Percentiles rank a stretch among this genome's conserved stretches.
phyloP scores from a whole-genome alignment of 768 basidiomycete genomes.

The Hebeloma cylindrosporum region DNA sequence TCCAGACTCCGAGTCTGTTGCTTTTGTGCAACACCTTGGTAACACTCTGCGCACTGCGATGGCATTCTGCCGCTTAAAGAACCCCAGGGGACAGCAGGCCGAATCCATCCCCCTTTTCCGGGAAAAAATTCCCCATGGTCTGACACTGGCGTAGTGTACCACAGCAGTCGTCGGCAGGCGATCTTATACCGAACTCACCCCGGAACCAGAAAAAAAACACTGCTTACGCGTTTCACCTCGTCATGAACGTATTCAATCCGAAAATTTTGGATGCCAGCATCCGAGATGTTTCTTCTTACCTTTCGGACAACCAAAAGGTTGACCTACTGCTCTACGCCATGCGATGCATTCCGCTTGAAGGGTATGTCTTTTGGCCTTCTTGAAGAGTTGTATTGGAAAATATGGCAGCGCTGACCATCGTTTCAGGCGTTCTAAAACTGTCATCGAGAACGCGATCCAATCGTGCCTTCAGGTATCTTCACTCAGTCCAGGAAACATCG shows the following conservation, averaged over 20 bases:
- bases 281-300: slow-evolving; percentile 58
- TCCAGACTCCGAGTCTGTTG: slow-evolving; percentile 7
- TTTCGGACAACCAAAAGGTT: slow-evolving; percentile 66
- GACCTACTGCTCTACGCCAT: slow-evolving; percentile 79
- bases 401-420: slow-evolving; percentile 1
- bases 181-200: slow-evolving; percentile 17
- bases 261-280: slow-evolving; percentile 77
- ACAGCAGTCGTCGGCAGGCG: slow-evolving; percentile 14
- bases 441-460: slow-evolving; percentile 75
- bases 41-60: slow-evolving; percentile 10
- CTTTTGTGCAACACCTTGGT: slow-evolving; percentile 3
- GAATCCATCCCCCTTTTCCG: slow-evolving; percentile 11
- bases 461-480: slow-evolving; percentile 62
- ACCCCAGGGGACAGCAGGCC: slow-evolving; percentile 7
- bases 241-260: slow-evolving; percentile 70
- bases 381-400: slow-evolving; percentile 11
- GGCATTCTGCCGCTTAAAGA: slow-evolving; percentile 12
- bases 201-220: not conserved
- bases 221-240: not conserved
- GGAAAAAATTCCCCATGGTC: slow-evolving; percentile 9
- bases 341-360: slow-evolving; percentile 72
- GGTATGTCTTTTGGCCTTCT: slow-evolving; percentile 40
- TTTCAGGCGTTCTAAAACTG: slow-evolving; percentile 53
- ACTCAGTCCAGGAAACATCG: slow-evolving; percentile 48
- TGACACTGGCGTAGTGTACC: slow-evolving; percentile 14